Base-by-base conservation (phyloP, 345 rosid genomes). In the Eucalyptus grandis region DNA sequence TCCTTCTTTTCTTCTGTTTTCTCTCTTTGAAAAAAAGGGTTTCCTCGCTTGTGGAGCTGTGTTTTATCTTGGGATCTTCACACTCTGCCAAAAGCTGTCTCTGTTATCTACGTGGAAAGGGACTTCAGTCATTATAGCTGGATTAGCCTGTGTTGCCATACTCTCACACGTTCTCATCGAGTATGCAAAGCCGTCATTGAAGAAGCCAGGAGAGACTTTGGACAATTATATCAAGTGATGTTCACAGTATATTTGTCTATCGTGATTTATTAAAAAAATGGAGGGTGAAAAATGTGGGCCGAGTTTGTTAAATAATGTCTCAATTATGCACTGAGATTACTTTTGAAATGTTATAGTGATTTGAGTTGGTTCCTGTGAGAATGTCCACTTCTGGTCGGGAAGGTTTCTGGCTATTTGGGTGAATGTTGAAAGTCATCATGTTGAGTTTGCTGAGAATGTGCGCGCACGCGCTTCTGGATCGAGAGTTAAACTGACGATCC, bases 41-140 rank as follows among this genome's bases (percentile, higher is more conserved):
- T 89, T 44, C 40, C 14, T 51, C 11, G 31, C 51, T 19, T 49
- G 86, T 21, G 88, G 11, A 49, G 43, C n/a, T 11, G n/a, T 12
- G 14, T 58, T 94, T 37, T 88, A 89, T 80, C 91, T 90, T 21
- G 95, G 96, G 86, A 92, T 92, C 37, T 77, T 93, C 60, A 93
- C 91, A 87, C 93, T 95, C 92, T 92, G 94, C 89, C 96, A 91
- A 86, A 94, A 97, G 94, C 90, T 96, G 43, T 87, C 95, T n/a
- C 92, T 95, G 89, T 88, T 95, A 16, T 94, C 95, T 21, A 93
- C 97, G 22, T 95, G 98, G 98, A 93, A 94, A 94, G 96, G 96
- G 44, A 88, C 95, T 50, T 92, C 93, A 34, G 37, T 93, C 31
- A 90, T 95, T 8, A 92, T 87, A 7, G n/a, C 91, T 31, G 90